Base-by-base conservation (phyloP, 1,284 basidiomycete genomes). In the Tylopilus orsonianus region DNA sequence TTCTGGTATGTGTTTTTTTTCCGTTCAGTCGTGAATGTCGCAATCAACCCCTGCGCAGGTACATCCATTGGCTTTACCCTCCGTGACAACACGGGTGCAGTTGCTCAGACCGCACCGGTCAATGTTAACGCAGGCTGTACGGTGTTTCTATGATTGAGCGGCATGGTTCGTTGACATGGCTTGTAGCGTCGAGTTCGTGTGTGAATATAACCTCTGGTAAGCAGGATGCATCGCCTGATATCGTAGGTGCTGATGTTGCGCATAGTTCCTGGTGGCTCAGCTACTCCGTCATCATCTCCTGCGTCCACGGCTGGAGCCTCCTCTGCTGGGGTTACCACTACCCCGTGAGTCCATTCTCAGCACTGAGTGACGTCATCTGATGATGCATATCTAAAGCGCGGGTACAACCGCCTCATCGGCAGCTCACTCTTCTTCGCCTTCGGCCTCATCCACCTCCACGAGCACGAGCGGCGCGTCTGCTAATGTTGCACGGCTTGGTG, bases 41-140 rank as follows among this genome's bases (percentile, higher is more conserved):
- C 3, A 26, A 29, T 34, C 20, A 30, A 48, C 19, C 5, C 3
- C 5, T 7, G 10, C 3, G 5, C 37, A 81, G 82, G 69, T 16
- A 76, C 73, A 7, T 61, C 52, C 19, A 57, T 86, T 39, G 79
- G 75, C 40, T 62, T 87, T 22, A 71, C 64, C 6, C 45, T 87
- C 48, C 73, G 73, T 61, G 85, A 88, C 54, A 61, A 40, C 49
- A 75, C 64, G 30, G 85, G 85, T 58, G 1, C 23, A 0, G 41
- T 62, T 40, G 73, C 64, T 2, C 78, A 82, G 56, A 69, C 74
- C 5, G 81, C 75, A 14, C 34, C 77, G 2, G 73, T 87, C 70
- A 70, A 62, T n/a, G 59, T 85, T 54, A 58, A 66, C 24, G 0
- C 64, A 20, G 73, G 79, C 45, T 32, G 83, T 85, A 69, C 45